Percentiles rank a stretch among this genome's conserved stretches.
Evolutionary conservation across 2,329 filamentous ascomycete species (phyloP).

Genomic region (Massarina eburnea): DNA sequence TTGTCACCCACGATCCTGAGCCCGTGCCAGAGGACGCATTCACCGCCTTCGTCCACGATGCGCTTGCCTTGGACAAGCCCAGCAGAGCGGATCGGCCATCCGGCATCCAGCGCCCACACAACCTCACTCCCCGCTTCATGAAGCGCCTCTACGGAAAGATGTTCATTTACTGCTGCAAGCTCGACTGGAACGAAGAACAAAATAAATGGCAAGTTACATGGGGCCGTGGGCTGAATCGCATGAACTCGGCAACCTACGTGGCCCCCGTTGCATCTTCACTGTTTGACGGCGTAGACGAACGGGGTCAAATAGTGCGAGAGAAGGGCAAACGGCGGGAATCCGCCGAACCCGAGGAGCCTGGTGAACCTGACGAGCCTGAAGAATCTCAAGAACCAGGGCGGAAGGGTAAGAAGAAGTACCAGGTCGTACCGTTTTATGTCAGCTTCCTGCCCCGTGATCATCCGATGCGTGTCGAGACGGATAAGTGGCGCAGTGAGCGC

Average conservation of each 20-base stretch:
- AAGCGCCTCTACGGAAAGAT: constrained; percentile 47
- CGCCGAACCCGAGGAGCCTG: too few relatives aligned
- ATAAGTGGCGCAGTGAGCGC: constrained; percentile 5
- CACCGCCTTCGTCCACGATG: constrained; percentile 13
- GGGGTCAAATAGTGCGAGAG: constrained; percentile 11
- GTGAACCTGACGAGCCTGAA: too few relatives aligned
- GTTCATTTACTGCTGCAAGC: constrained; percentile 45
- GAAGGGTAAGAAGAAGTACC: constrained; percentile 17
- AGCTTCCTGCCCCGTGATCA: constrained; percentile 20
- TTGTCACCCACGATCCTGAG: background rate
- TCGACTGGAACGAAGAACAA: constrained; percentile 40
- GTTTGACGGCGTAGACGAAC: constrained; percentile 33
- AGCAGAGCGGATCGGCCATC: constrained; percentile 26
- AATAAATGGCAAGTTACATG: constrained; percentile 31
- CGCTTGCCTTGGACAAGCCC: constrained; percentile 27
- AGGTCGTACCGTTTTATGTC: constrained; percentile 26
- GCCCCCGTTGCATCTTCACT: constrained; percentile 22
- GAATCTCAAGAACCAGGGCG: too few relatives aligned
- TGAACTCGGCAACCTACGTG: constrained; percentile 14
- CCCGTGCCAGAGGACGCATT: constrained; percentile 6
- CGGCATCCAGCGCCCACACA: constrained; percentile 32
- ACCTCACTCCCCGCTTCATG: constrained; percentile 50
- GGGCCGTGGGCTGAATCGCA: constrained; percentile 19
- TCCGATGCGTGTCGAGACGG: constrained; percentile 20
- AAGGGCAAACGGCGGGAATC: background rate